Conservation (phyloP, 768 basidiomycete genomes). For the Trametes cingulata region DNA sequence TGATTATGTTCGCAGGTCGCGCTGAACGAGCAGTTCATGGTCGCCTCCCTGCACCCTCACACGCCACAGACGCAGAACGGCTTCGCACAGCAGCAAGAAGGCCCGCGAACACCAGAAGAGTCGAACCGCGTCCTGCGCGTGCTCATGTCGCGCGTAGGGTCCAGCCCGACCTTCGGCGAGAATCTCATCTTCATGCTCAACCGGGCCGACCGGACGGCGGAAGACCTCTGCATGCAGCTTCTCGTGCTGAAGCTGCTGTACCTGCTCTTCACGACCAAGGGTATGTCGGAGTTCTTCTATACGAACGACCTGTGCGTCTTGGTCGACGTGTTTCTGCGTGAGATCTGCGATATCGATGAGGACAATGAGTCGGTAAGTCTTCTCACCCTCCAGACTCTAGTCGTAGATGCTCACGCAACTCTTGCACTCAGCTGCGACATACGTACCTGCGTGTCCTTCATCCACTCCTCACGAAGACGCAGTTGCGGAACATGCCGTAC, state of each 20-base stretch:
- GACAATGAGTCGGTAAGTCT: constrained; percentile 85
- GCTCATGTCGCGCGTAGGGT: constrained; percentile 78
- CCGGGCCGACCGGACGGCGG: constrained; percentile 87
- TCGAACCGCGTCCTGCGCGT: constrained; percentile 83
- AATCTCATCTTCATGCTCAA: constrained; percentile 99
- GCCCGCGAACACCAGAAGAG: constrained; percentile 37
- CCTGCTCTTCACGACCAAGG: constrained; percentile 90
- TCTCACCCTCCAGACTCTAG: background rate
- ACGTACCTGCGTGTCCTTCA: constrained; percentile 97
- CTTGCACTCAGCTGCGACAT: constrained; percentile 69
- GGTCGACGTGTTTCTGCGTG: constrained; percentile 97
- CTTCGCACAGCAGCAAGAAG: constrained; percentile 7
- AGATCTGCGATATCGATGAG: constrained; percentile 88
- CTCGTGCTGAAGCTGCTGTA: constrained; percentile 94
- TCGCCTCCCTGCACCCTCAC: constrained; percentile 57
- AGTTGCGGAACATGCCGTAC: constrained; percentile 81
- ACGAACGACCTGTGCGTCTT: constrained; percentile 96
- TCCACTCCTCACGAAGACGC: constrained; percentile 92
- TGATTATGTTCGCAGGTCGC: constrained; percentile 57
- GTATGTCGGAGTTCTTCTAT: constrained; percentile 95
- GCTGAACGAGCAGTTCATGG: constrained; percentile 99
- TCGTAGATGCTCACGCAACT: background rate
- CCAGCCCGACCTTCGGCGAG: constrained; percentile 95
- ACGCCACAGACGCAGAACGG: constrained; percentile 22
- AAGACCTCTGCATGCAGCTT: constrained; percentile 93